A percentile compares a stretch with the other conserved stretches of the same genome.
Conservation (phyloP, 2,329 filamentous ascomycete genomes). For the Phialemonium atrogriseum region DNA sequence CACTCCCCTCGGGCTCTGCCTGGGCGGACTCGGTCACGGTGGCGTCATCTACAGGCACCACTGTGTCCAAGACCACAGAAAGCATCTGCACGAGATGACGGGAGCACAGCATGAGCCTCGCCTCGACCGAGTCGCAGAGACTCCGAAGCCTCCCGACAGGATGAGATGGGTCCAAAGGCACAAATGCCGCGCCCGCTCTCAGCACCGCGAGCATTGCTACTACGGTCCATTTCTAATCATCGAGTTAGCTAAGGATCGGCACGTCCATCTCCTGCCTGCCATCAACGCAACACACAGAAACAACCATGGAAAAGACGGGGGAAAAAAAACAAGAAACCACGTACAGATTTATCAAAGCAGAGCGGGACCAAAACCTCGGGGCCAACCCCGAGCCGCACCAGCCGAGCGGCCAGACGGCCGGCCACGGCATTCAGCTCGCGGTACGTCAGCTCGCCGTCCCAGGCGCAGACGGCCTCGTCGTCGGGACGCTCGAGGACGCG, state of each 20-base stretch:
- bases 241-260: background rate
- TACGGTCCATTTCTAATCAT: slow-evolving; percentile 2
- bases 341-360: slow-evolving; percentile 6
- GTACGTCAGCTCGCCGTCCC: slow-evolving; percentile 4
- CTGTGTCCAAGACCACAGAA: slow-evolving; percentile 5
- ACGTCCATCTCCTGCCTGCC: background rate
- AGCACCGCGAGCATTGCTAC: slow-evolving; percentile 4
- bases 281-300: background rate
- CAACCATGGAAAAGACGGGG: background rate
- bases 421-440: slow-evolving; percentile 1
- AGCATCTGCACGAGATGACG: slow-evolving; percentile 6
- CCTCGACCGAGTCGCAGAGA: slow-evolving; percentile 12
- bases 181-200: slow-evolving; percentile 3
- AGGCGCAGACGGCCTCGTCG: slow-evolving; percentile 4
- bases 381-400: slow-evolving; percentile 8
- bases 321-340: background rate
- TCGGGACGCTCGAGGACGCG: slow-evolving; percentile 1
- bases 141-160: slow-evolving; percentile 4
- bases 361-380: slow-evolving; percentile 9
- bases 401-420: background rate
- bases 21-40: background rate
- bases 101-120: slow-evolving; percentile 11
- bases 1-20: too few relatives aligned
- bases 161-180: slow-evolving; percentile 3
- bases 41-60: slow-evolving; percentile 3